Base-by-base conservation (phyloP, 352 stramenopile genomes). In the Halophytophthora batemanensis region DNA sequence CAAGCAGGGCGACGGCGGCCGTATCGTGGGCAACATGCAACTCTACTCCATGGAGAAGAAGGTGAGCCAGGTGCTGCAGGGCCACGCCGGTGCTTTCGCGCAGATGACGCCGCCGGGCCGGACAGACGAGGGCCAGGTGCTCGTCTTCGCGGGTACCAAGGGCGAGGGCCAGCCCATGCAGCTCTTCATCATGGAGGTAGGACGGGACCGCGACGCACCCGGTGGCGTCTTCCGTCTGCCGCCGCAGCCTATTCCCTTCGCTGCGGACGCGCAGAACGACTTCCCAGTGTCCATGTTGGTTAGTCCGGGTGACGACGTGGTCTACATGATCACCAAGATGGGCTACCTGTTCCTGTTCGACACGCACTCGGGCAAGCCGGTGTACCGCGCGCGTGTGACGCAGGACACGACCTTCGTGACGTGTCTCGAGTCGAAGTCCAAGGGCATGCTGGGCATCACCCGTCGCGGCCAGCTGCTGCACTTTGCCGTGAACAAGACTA, bases 281-380 rank as follows among this genome's bases (percentile, higher is more conserved):
- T 99, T 99, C 78, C 96, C 97, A 4, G 97, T 99, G 36, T 98
- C 89, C 58, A 96, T 99, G 76, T 71, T 97, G 39, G 81, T 98
- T 48, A 96, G 76, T 29, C 79, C 87, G 13, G 67, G 73, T 31
- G 88, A 98, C 53, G 94, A 98, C 52, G 72, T 99, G 46, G 89
- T 98, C 37, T 99, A 98, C 71, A 94, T 99, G 75, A 96, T 99
- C 58, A 98, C 97, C 29, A 99, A 99, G 87, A 99, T 98, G 91
- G 98, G 98, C 43, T 99, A 99, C 71, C 77, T 99, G 31, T 99
- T 98, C 83, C 86, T 99, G 56, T 99, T 99, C 71, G 98, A 99
- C 71, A 88, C 98, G 49, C 93, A 98, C 78, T 96, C 95, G 34
- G 97, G 96, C 56, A 99, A 99, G 76, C 95, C 97, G 36, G 87